Conservation (phyloP, 495 filamentous ascomycete genomes). For the Penicillium malachiteum region DNA sequence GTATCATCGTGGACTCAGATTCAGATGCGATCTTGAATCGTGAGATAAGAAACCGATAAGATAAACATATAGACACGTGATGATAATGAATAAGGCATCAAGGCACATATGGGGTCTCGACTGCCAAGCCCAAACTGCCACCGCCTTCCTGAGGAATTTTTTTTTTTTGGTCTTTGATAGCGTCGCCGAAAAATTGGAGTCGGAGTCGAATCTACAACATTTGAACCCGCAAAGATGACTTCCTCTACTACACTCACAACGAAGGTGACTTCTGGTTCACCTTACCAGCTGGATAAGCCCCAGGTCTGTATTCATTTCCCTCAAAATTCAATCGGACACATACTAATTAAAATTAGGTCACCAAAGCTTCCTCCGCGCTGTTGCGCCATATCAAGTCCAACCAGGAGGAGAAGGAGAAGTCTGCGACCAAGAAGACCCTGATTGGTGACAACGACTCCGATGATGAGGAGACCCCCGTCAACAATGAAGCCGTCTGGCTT, state of each 20-base stretch:
- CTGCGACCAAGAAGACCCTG: conserved; percentile 67
- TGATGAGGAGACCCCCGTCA: conserved; percentile 35
- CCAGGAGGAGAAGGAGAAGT: conserved; percentile 54
- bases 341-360: conserved; percentile 47
- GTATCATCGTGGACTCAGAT: too few species aligned
- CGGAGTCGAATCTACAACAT: conserved; percentile 31
- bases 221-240: conserved; percentile 34
- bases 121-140: conserved; percentile 39
- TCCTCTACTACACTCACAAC: conserved; percentile 51
- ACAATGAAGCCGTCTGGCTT: conserved; percentile 76
- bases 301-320: conserved; percentile 48
- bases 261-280: conserved; percentile 52
- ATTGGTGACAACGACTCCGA: conserved; percentile 60
- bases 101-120: conserved; percentile 15
- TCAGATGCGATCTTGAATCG: too few species aligned
- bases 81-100: conserved; percentile 34
- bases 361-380: conserved; percentile 79
- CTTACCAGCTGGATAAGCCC: conserved; percentile 63
- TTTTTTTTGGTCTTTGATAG: conserved; percentile 33
- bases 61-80: neutral
- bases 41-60: neutral
- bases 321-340: conserved; percentile 12
- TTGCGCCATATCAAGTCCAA: conserved; percentile 74
- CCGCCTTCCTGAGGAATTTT: conserved; percentile 45
- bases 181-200: conserved; percentile 29